phyloP scores from a whole-genome alignment of 306 rosid species.

The Crataegus laevigata region DNA sequence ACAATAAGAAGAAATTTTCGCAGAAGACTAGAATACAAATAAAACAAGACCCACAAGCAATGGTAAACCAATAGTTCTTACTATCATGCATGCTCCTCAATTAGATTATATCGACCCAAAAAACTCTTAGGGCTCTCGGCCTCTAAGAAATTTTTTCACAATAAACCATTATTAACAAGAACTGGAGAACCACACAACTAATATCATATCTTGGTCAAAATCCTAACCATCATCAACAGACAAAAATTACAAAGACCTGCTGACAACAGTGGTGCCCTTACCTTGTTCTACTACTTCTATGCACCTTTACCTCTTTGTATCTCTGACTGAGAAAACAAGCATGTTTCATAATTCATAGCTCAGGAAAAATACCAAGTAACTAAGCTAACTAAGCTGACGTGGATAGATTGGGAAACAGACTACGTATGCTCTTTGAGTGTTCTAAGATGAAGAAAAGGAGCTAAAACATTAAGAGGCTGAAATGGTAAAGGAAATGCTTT shows the following conservation, averaged over 20 bases:
- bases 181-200: background rate
- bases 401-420: background rate
- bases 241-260: background rate
- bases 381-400: background rate
- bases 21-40: background rate
- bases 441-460: background rate
- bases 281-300: background rate
- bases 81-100: background rate
- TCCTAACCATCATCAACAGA: background rate
- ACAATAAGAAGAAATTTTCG: background rate
- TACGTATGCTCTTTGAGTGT: background rate
- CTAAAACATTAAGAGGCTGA: background rate
- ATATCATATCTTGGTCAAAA: background rate
- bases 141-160: background rate
- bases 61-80: background rate
- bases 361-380: background rate
- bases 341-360: background rate
- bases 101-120: background rate
- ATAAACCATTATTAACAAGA: background rate
- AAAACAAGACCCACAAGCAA: background rate
- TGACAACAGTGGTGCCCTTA: background rate
- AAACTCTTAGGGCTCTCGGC: background rate
- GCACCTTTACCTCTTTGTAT: background rate
- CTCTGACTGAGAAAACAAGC: background rate
- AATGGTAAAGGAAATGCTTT: background rate